Evolutionary conservation across 495 filamentous ascomycete species (phyloP).

Genomic region (Filosporella fistucella): DNA sequence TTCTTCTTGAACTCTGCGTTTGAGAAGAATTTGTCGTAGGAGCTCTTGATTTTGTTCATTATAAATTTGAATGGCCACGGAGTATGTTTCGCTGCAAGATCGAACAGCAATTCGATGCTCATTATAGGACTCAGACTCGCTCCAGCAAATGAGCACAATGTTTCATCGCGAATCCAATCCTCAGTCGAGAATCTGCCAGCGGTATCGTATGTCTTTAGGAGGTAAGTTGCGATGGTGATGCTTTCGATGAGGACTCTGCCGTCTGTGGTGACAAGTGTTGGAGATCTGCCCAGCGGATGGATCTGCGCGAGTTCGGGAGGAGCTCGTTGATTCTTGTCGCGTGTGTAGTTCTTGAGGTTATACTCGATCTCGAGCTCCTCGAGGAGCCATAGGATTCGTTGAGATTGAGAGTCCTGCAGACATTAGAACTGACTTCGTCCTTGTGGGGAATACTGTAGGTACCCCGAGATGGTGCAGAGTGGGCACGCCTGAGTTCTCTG

Average conservation of each 20-base stretch:
- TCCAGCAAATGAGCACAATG: constrained; percentile 14
- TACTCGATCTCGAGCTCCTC: constrained; percentile 75
- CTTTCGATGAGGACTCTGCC: constrained; percentile 12
- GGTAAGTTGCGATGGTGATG: constrained; percentile 15
- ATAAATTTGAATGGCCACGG: constrained; percentile 15
- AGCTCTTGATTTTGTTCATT: neutral
- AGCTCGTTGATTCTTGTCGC: constrained; percentile 52
- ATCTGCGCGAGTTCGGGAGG: constrained; percentile 47
- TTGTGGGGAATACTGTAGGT: neutral
- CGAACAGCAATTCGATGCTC: constrained; percentile 10
- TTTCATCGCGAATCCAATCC: constrained; percentile 18
- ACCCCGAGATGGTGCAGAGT: constrained; percentile 20
- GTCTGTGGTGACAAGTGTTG: constrained; percentile 54
- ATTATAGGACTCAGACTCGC: constrained; percentile 2
- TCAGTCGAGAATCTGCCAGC: constrained; percentile 1
- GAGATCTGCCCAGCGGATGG: constrained; percentile 80
- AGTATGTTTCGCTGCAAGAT: constrained; percentile 5
- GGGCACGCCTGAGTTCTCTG: neutral
- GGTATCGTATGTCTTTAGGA: constrained; percentile 19
- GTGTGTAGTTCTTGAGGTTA: constrained; percentile 67
- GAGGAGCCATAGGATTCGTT: constrained; percentile 82
- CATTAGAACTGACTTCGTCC: too few species aligned
- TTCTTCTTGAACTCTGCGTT: constrained; percentile 14
- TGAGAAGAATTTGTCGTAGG: constrained; percentile 7
- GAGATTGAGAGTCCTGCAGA: constrained; percentile 70